A percentile compares a stretch with the other conserved stretches of the same genome.
These are phyloP conservation scores for Microbotryomycetes sp. DNA, from an alignment of 1,284 basidiomycete species.

Conservation along the genomic window DNA sequence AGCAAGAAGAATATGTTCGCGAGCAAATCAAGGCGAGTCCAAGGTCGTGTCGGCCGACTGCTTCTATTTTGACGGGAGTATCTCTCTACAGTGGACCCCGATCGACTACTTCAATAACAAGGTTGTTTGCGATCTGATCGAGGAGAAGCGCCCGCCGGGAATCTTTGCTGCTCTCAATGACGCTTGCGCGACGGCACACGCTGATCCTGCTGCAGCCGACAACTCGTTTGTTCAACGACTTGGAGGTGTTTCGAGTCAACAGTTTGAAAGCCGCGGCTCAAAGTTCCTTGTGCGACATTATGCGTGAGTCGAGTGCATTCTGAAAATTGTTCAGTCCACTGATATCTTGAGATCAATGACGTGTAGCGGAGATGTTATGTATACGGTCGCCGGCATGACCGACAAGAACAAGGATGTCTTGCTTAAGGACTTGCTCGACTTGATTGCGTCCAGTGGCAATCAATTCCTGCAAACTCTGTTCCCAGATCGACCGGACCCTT, in stretches of 20 bases:
- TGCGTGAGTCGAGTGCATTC: constrained; percentile 60
- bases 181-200: constrained; percentile 95
- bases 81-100: constrained; percentile 89
- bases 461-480: constrained; percentile 82
- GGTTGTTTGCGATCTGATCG: constrained; percentile 96
- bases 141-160: constrained; percentile 90
- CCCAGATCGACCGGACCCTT: constrained; percentile 89
- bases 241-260: constrained; percentile 49
- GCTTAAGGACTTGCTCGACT: constrained; percentile 87
- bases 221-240: constrained; percentile 94
- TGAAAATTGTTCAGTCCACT: constrained; percentile 19
- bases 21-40: constrained; percentile 73
- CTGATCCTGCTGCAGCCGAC: constrained; percentile 92
- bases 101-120: constrained; percentile 94
- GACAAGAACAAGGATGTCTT: constrained; percentile 99
- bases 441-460: constrained; percentile 72
- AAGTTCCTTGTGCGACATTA: constrained; percentile 92
- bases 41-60: too few relatives aligned
- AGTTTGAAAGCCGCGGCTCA: constrained; percentile 85
- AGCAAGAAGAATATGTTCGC: constrained; percentile 97
- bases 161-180: constrained; percentile 98
- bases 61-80: too few relatives aligned
- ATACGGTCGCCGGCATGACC: constrained; percentile 95
- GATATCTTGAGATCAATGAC: constrained; percentile 52
- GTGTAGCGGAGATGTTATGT: constrained; percentile 97